Base-by-base conservation (phyloP, 257 asterid genomes). In the Lycium barbarum region DNA sequence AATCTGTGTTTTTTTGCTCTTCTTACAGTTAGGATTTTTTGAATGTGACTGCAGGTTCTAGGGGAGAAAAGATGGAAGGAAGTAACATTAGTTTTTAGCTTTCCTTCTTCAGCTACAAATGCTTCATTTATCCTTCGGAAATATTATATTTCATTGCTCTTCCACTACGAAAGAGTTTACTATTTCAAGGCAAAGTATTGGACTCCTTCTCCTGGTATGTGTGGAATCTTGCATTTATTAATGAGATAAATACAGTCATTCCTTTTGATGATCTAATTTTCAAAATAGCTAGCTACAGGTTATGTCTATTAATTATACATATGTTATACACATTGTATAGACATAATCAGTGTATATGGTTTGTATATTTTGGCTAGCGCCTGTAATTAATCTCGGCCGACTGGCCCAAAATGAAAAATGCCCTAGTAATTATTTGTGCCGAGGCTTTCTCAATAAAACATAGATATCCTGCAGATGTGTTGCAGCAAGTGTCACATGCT, bases 81-180 rank as follows among this genome's bases (percentile, higher is more conserved):
- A 61, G 91, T 95, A 35, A 93, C 95, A 2, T 83, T 90, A 5
- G 91, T 84, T 85, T 96, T 96, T 88, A 89, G 85, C 85, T 96
- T 96, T 80, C 98, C 98, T 5, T 86, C 96, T 7, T 92, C 98
- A 1, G 99, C 99, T 1, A 96, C 98, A 33, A 96, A 96, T 49
- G 98, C 98, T 49, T 95, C 98, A 9, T 96, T 90, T 26, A 88
- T 96, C 84, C 95, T 96, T 33, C 93, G 99, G 81, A 96, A 96
- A 87, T 94, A 95, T 51, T 96, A 93, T 57, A 65, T 90, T 53
- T 91, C 97, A 1, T 85, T 96, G 88, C 93, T 96, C 40, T 89
- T 90, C 72, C 98, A 96, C 89, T 96, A 92, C 51, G 98, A 95
- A 76, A 97, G 93, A 84, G 90, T 95, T 22, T 93, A 95, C 91